These are phyloP conservation scores for Bullera alba DNA, from an alignment of 768 basidiomycete species.

Conservation along the genomic window DNA sequence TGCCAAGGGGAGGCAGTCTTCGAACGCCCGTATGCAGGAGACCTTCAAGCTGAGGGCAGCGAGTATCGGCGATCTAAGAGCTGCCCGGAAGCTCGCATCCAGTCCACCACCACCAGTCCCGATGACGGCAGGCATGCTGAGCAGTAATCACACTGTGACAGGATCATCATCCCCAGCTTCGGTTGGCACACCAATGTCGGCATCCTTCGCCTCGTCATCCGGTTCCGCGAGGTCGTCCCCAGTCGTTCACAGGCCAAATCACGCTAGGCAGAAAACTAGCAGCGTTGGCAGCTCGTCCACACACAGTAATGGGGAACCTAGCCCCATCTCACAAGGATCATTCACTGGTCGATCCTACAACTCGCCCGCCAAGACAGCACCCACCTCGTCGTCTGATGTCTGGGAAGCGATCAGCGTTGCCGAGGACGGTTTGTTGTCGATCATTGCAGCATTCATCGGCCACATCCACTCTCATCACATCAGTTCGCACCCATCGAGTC, in stretches of 20 bases:
- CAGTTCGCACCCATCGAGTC: slow-evolving; percentile 81
- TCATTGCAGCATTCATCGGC: slow-evolving; percentile 94
- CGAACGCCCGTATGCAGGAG: slow-evolving; percentile 23
- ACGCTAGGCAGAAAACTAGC: slow-evolving; percentile 9
- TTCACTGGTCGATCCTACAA: slow-evolving; percentile 3
- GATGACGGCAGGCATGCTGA: slow-evolving; percentile 6
- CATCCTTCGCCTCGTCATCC: slow-evolving; percentile 15
- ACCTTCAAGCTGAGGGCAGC: slow-evolving; percentile 21
- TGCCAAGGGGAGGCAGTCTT: not conserved
- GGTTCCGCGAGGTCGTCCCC: slow-evolving; percentile 19
- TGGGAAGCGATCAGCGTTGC: slow-evolving; percentile 56
- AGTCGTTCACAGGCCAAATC: slow-evolving; percentile 4
- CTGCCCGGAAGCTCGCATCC: slow-evolving; percentile 8
- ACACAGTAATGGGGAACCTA: slow-evolving; percentile 6
- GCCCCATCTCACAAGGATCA: slow-evolving; percentile 3
- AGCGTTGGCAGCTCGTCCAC: slow-evolving; percentile 21
- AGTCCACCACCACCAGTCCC: slow-evolving; percentile 35
- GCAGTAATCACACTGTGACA: slow-evolving; percentile 1
- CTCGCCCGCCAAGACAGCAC: not conserved
- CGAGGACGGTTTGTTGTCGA: slow-evolving; percentile 84
- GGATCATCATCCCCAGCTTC: slow-evolving; percentile 10
- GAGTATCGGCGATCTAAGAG: slow-evolving; percentile 28
- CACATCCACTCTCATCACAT: slow-evolving; percentile 91
- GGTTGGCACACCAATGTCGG: slow-evolving; percentile 18
- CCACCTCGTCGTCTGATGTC: slow-evolving; percentile 14